phyloP scores from a whole-genome alignment of 1,139 yeast genomes.

The Ogataea hybrid region DNA sequence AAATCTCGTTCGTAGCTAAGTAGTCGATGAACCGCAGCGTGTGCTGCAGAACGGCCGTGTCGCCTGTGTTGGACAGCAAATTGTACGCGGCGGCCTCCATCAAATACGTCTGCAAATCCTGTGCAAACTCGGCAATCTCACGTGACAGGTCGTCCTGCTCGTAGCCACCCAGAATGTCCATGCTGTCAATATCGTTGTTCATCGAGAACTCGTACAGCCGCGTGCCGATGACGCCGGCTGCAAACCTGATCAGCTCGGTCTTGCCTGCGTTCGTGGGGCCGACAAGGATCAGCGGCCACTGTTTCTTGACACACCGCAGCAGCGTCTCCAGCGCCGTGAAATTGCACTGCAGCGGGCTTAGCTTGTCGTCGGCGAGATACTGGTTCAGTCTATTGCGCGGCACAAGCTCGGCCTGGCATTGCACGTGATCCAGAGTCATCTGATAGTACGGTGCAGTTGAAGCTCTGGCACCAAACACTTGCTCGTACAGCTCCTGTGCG shows the following conservation, averaged over 20 bases:
- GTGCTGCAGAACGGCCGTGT: constrained; percentile 22
- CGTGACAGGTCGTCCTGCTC: constrained; percentile 85
- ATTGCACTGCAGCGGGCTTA: constrained; percentile 67
- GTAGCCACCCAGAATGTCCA: constrained; percentile 96
- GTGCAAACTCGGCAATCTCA: constrained; percentile 44
- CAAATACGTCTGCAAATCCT: constrained; percentile 36
- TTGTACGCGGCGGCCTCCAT: constrained; percentile 40
- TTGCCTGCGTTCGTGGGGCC: constrained; percentile 92
- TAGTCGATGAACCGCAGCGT: constrained; percentile 32
- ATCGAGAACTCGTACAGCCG: constrained; percentile 81
- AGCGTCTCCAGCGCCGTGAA: constrained; percentile 63
- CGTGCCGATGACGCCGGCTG: constrained; percentile 71
- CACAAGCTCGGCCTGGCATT: constrained; percentile 60
- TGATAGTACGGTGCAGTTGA: constrained; percentile 45
- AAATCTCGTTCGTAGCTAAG: constrained; percentile 28
- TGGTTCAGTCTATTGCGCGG: constrained; percentile 44
- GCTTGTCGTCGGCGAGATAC: constrained; percentile 39
- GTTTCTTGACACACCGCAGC: constrained; percentile 65
- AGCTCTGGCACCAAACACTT: constrained; percentile 48
- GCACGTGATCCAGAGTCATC: constrained; percentile 50
- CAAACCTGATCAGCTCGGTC: constrained; percentile 66
- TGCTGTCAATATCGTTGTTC: constrained; percentile 94
- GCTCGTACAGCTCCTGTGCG: constrained; percentile 51
- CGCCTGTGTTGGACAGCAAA: constrained; percentile 25
- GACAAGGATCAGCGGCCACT: constrained; percentile 80